Evolutionary conservation across 306 rosid genomes (phyloP), one percentile per base, ranked within the genome.

Genomic region (Cicer judaicum): DNA sequence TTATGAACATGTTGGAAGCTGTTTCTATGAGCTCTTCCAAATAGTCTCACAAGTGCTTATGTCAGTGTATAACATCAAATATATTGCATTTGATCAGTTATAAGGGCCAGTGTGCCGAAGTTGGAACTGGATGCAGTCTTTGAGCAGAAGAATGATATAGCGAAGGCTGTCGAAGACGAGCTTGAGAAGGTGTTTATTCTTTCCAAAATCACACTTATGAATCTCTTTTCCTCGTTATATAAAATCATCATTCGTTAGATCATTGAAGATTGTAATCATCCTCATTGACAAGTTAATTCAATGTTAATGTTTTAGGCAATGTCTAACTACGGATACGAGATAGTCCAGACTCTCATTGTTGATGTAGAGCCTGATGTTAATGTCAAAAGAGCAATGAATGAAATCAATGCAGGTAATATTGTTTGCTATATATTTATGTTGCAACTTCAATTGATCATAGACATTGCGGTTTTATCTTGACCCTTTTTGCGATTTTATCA

Each of bases 331-430:
- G 93, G 92, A 34, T 91, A 38, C 40, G 89, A 85, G 81, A 89
- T 91, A 15, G 91, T 91, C 60, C 88, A 89, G 79, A 89, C 92
- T 38, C 90, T 91, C 63, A 88, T 91, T 55, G 86, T 89, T 38
- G 87, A 91, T 54, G 82, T 89, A 7, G 93, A 77, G 80, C 92
- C 87, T 9, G 89, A 91, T 29, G 82, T 73, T 24, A 87, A 79
- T 68, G 87, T 89, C 67, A 87, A 91, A 87, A 79, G 83, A 75
- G 93, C 93, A 16, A 85, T 91, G 88, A 89, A 91, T 0, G 97
- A 91, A 82, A 87, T 86, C 79, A 86, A 85, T 78, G 93, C 93
- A 61, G 97, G 92, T 91, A 85, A 68, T 40, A 29, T 24, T 29
- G 36, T 29, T 29, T 29, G 29, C 29, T 24, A 24, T 21, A 2